Conservation (phyloP, 495 filamentous ascomycete species). For the Hypoxylon subgilvum region DNA sequence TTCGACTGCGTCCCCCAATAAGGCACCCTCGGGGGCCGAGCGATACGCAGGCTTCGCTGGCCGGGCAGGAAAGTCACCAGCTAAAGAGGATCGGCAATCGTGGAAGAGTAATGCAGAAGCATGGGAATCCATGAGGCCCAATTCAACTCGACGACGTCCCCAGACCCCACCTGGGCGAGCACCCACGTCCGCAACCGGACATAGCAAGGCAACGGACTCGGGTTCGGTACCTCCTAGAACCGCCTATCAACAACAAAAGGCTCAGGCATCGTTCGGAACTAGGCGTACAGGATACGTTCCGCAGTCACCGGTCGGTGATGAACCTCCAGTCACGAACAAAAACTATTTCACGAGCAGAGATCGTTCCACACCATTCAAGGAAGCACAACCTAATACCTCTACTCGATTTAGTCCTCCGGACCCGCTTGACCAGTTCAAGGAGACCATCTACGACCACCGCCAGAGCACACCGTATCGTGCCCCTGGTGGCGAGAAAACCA, state of each 20-base stretch:
- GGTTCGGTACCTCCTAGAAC: slow-evolving; percentile 41
- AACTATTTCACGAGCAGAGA: slow-evolving; percentile 50
- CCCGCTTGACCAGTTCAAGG: slow-evolving; percentile 53
- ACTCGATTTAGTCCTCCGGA: slow-evolving; percentile 39
- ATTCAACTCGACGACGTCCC: slow-evolving; percentile 23
- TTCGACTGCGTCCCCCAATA: slow-evolving; percentile 33
- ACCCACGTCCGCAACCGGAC: slow-evolving; percentile 34
- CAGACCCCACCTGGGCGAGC: slow-evolving; percentile 34
- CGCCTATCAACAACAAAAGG: slow-evolving; percentile 50
- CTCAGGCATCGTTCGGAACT: slow-evolving; percentile 54
- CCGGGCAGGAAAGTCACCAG: slow-evolving; percentile 47
- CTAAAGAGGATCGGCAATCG: slow-evolving; percentile 35
- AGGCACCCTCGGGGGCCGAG: slow-evolving; percentile 60
- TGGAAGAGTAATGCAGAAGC: slow-evolving; percentile 36
- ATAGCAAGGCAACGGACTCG: slow-evolving; percentile 19
- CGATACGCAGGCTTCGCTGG: slow-evolving; percentile 59
- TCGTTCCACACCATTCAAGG: slow-evolving; percentile 42
- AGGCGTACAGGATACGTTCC: slow-evolving; percentile 49
- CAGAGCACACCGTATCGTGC: slow-evolving; percentile 73
- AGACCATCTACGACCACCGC: slow-evolving; percentile 56
- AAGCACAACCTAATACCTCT: slow-evolving; percentile 41
- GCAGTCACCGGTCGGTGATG: slow-evolving; percentile 50
- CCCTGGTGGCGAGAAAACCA: slow-evolving; percentile 72
- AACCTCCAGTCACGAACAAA: slow-evolving; percentile 50
- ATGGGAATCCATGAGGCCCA: slow-evolving; percentile 40